Evolutionary conservation across 495 filamentous ascomycete species (phyloP), one percentile per base, ranked within the genome.

Genomic region (Cercophora samala): DNA sequence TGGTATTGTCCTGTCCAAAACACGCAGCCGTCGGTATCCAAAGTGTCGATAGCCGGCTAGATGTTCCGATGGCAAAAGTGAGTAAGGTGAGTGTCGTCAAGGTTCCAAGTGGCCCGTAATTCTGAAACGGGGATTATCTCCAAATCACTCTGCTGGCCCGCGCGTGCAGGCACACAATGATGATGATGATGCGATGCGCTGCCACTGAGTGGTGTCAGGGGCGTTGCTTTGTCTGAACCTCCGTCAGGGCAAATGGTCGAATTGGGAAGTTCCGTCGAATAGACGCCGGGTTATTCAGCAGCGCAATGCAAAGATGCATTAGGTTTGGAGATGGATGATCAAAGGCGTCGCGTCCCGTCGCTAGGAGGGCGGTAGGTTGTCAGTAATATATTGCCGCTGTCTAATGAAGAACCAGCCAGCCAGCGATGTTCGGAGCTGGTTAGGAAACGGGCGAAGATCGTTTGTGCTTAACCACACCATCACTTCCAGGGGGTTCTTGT

Each of bases 271-370:
- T 56, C 53, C 22, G 53, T 23, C 21, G 22, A 56, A 56, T 56
- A 56, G 53, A 56, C 53, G 53, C 53, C 53, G 53, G 53, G 53
- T 9, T 56, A 56, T 56, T 56, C n/a, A 56, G 53, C 53, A 21
- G 17, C 4, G 52, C 17, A 13, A 17, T 54, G 52, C 52, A 54
- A 32, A 54, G 52, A 54, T 18, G 19, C 17, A 23, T 19, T 56
- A 23, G 53, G n/a, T 56, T 56, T 23, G 53, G n/a, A 21, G 53
- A 21, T 11, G 53, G 53, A 56, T 19, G 53, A 46, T 46, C 37
- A 46, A 46, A 46, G 37, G 37, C 11, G 37, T 46, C 53, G 22
- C n/a, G 22, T 46, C 53, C 6, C n/a, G 22, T 56, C 53, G 53
- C n/a, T 21, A 56, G 53, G 22, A 56, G 53, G n/a, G 53, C 53